phyloP scores from a whole-genome alignment of 2,329 filamentous ascomycete species.

The Ascochyta pisi region DNA sequence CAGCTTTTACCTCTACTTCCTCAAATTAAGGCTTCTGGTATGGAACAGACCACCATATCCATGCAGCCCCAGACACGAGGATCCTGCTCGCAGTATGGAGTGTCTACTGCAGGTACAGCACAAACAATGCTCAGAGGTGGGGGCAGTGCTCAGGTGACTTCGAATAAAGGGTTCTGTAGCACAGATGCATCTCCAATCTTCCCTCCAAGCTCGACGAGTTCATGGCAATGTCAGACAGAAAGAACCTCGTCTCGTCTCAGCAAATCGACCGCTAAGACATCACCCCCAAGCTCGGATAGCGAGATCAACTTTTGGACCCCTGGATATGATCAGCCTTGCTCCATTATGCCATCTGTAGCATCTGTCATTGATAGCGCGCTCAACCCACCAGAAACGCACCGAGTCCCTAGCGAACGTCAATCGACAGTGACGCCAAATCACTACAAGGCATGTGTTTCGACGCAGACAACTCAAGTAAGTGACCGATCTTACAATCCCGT shows the following conservation, averaged over 20 bases:
- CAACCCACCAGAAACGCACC: not conserved
- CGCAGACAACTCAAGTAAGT: not conserved
- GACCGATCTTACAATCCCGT: not conserved
- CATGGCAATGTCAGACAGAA: not conserved
- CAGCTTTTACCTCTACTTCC: not conserved
- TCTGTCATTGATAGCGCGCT: not conserved
- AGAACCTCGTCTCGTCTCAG: not conserved
- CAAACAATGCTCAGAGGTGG: not conserved
- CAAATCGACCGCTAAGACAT: slow-evolving; percentile 5
- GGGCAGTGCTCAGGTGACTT: too few relatives aligned
- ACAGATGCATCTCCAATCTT: not conserved
- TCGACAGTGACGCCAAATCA: not conserved
- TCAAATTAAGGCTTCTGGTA: not conserved
- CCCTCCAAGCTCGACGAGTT: not conserved
- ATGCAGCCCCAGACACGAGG: not conserved
- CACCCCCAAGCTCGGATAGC: not conserved
- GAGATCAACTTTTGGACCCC: not conserved
- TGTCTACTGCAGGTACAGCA: too few relatives aligned
- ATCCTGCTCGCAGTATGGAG: not conserved
- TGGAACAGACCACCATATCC: not conserved
- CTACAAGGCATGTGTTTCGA: not conserved
- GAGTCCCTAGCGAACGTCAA: not conserved
- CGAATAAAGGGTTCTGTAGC: not conserved
- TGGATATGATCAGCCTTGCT: not conserved
- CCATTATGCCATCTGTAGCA: not conserved